Base-by-base conservation (phyloP, 257 asterid genomes). In the Buddleja alternifolia region DNA sequence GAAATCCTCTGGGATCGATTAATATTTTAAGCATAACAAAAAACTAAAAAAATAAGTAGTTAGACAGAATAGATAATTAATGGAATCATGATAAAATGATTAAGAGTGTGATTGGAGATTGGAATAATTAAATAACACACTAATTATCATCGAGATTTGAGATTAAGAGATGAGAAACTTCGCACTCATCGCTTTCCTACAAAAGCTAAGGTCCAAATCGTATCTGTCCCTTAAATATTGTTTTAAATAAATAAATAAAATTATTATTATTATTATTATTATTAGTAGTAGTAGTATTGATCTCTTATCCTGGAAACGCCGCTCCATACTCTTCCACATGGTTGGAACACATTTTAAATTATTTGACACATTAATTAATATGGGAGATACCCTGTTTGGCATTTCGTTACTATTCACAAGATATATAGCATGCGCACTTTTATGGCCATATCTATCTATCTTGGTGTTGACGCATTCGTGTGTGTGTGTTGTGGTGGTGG, bases 61-160 rank as follows among this genome's bases (percentile, higher is more conserved):
- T 51, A 25, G 63, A 73, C 63, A 69, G 72, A 46, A 42, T 5
- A 23, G 62, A 71, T 56, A 53, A n/a, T 16, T 32, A 40, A 70
- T 16, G 77, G 78, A 79, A 77, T 75, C 73, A 68, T 48, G 50
- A 65, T 39, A 54, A 63, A 77, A 72, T 66, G 76, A 78, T 67
- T 45, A 71, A 21, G 72, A 54, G 54, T n/a, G 63, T 60, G 78
- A 73, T 74, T 41, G 73, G 63, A 70, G 70, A 67, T 59, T 23
- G 71, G 62, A 53, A 14, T 56, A 32, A 24, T 67, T 5, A 48
- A 63, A 54, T 53, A 36, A 65, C 36, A 34, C 15, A 73, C 45
- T 46, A 63, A 75, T 68, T 41, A 63, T 66, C 76, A 67, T 83
- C 75, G 77, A 78, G 79, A 78, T 76, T 78, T 79, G 80, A 70